phyloP scores from a whole-genome alignment of 768 basidiomycete species.

The Mycena crocata region DNA sequence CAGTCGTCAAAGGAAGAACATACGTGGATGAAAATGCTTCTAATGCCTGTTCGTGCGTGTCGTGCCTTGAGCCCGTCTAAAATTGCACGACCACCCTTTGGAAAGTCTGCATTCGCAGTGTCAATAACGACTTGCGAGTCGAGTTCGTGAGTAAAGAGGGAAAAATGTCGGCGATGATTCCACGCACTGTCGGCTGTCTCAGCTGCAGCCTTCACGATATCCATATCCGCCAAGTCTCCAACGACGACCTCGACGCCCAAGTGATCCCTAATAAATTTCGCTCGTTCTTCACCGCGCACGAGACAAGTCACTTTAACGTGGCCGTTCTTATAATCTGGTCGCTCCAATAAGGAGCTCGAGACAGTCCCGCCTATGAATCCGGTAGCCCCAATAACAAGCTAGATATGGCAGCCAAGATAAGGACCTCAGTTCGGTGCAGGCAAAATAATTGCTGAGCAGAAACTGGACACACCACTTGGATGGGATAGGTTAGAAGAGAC shows the following conservation, averaged over 20 bases:
- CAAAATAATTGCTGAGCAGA: neutral
- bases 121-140: constrained; percentile 24
- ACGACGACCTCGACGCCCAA: constrained; percentile 27
- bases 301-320: constrained; percentile 29
- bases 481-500: constrained; percentile 12
- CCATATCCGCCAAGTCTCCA: constrained; percentile 25
- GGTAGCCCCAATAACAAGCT: constrained; percentile 31
- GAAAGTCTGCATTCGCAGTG: constrained; percentile 32
- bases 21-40: constrained; percentile 29
- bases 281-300: constrained; percentile 26
- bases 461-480: constrained; percentile 12
- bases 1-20: too few species aligned
- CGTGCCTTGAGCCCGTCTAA: constrained; percentile 28
- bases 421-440: neutral
- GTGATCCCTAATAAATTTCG: neutral
- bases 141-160: neutral
- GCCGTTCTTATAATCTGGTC: constrained; percentile 21
- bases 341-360: constrained; percentile 11
- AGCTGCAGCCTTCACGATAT: constrained; percentile 24
- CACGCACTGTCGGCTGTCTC: constrained; percentile 18
- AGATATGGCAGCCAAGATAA: neutral
- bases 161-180: too few species aligned
- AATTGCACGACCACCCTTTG: constrained; percentile 19
- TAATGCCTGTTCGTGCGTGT: constrained; percentile 15
- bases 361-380: constrained; percentile 31